Percentiles rank a stretch among this genome's conserved stretches.
These are phyloP conservation scores for Phytophthora niederhauseri DNA, from an alignment of 352 stramenopile genomes.

Conservation along the genomic window DNA sequence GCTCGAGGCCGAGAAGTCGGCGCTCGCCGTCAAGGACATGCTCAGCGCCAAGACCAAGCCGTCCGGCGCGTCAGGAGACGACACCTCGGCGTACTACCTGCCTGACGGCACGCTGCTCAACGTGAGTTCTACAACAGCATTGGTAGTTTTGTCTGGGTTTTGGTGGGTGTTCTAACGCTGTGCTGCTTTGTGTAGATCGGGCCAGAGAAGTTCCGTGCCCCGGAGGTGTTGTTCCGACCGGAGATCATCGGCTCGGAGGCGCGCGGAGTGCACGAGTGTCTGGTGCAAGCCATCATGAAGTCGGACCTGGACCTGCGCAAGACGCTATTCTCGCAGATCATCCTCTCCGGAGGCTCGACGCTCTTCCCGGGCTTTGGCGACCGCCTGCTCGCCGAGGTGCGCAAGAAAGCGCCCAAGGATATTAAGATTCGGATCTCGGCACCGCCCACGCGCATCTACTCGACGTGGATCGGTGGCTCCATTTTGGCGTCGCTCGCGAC, in stretches of 20 bases:
- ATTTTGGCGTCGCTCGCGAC: conserved; percentile 97
- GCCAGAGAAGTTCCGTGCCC: conserved; percentile 80
- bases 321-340: conserved; percentile 94
- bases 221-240: conserved; percentile 86
- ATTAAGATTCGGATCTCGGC: conserved; percentile 97
- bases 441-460: conserved; percentile 95
- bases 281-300: conserved; percentile 96
- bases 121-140: conserved; percentile 33
- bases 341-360: conserved; percentile 95
- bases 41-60: conserved; percentile 55
- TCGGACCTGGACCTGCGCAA: conserved; percentile 97
- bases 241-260: conserved; percentile 84
- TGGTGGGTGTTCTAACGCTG: conserved; percentile 5
- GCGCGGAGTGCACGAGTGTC: conserved; percentile 84
- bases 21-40: conserved; percentile 56
- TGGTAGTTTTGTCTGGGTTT: not conserved
- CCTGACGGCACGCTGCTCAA: conserved; percentile 87
- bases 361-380: conserved; percentile 96
- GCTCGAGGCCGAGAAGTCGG: conserved; percentile 72
- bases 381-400: conserved; percentile 94
- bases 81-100: conserved; percentile 78
- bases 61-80: conserved; percentile 38
- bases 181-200: conserved; percentile 53
- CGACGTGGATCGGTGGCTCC: conserved; percentile 97
- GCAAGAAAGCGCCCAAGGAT: conserved; percentile 89